phyloP scores from a whole-genome alignment of 2,329 filamentous ascomycete genomes.

The Clonostachys rosea region DNA sequence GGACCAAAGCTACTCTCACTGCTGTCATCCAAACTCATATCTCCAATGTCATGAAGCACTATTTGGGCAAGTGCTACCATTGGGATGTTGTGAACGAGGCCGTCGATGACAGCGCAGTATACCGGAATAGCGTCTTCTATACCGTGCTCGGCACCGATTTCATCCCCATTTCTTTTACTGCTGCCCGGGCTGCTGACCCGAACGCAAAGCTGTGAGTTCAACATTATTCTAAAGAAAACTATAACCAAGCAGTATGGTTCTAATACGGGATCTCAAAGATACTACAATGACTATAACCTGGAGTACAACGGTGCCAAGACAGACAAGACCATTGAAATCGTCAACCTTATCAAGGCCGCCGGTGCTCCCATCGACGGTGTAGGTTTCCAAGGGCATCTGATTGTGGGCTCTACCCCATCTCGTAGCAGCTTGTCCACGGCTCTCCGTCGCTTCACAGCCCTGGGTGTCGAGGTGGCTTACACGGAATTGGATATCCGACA shows the following conservation, averaged over 20 bases:
- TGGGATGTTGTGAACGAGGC: slow-evolving; percentile 53
- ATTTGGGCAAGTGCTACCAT: slow-evolving; percentile 36
- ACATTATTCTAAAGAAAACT: neutral
- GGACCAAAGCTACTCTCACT: neutral
- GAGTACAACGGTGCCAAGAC: slow-evolving; percentile 46
- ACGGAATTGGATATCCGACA: slow-evolving; percentile 59
- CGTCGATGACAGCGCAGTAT: slow-evolving; percentile 51
- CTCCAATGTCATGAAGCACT: slow-evolving; percentile 35
- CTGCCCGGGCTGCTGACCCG: slow-evolving; percentile 48
- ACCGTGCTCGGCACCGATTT: slow-evolving; percentile 49
- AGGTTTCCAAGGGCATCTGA: slow-evolving; percentile 58
- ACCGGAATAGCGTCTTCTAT: slow-evolving; percentile 48
- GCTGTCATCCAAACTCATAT: slow-evolving; percentile 44
- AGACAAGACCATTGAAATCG: slow-evolving; percentile 34
- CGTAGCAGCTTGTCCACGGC: slow-evolving; percentile 35
- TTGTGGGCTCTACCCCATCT: slow-evolving; percentile 45
- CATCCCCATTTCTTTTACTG: slow-evolving; percentile 52
- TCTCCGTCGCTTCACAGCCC: slow-evolving; percentile 43
- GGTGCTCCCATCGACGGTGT: slow-evolving; percentile 58
- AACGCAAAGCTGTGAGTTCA: slow-evolving; percentile 40
- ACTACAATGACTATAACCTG: slow-evolving; percentile 52
- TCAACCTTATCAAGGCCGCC: slow-evolving; percentile 40
- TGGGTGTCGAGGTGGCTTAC: slow-evolving; percentile 52
- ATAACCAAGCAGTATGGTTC: neutral
- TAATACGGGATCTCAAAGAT: slow-evolving; percentile 5